phyloP scores from a whole-genome alignment of 768 basidiomycete species.

The Pleurotus citrinopileatus region DNA sequence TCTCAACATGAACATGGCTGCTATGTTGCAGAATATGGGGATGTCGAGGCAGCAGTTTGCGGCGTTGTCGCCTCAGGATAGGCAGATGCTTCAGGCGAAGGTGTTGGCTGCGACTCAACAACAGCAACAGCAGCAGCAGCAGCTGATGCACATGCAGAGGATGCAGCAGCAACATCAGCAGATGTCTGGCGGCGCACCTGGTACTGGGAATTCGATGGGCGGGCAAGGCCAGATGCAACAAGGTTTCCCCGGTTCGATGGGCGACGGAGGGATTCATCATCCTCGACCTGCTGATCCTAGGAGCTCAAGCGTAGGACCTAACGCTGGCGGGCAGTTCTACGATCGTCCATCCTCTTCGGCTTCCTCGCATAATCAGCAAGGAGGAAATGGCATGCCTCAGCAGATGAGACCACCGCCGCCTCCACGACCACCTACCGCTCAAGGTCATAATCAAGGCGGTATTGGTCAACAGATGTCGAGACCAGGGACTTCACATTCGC shows the following conservation, averaged over 20 bases:
- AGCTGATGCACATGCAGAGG: conserved; percentile 11
- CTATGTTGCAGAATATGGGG: background rate
- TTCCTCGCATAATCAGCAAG: conserved; percentile 8
- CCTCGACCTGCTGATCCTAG: background rate
- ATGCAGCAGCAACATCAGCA: conserved; percentile 11
- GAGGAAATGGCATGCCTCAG: background rate
- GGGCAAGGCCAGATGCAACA: background rate
- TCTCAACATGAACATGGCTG: conserved; percentile 4
- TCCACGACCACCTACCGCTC: conserved; percentile 12
- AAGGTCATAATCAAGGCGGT: conserved; percentile 4
- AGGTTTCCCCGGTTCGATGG: background rate
- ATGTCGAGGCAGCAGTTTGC: conserved; percentile 12
- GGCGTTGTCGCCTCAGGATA: conserved; percentile 10
- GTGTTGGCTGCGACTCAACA: conserved; percentile 9
- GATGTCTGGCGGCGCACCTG: background rate
- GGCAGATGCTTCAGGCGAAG: conserved; percentile 13
- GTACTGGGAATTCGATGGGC: background rate
- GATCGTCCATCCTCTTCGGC: conserved; percentile 12
- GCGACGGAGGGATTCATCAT: conserved; percentile 2
- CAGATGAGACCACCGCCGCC: conserved; percentile 11
- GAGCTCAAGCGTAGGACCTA: background rate
- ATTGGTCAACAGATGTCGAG: conserved; percentile 17
- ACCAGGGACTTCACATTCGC: conserved; percentile 27
- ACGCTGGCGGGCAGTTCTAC: conserved; percentile 5
- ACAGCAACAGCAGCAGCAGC: conserved; percentile 15